These are phyloP conservation scores for Trametes cubensis DNA, from an alignment of 768 basidiomycete genomes.

Conservation along the genomic window DNA sequence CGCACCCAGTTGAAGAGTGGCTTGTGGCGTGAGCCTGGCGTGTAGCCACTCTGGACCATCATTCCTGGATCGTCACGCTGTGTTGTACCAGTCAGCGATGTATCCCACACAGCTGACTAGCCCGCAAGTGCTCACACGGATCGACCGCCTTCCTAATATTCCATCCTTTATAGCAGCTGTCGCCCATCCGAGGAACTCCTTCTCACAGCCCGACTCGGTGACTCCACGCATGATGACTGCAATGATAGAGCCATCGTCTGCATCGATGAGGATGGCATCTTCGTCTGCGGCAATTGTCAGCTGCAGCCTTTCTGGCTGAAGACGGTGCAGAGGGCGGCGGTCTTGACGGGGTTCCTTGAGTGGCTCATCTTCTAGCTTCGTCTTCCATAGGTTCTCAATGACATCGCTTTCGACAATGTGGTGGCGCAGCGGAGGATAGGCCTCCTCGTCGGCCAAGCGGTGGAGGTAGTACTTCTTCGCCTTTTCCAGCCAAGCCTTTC, in stretches of 20 bases:
- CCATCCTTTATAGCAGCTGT: not conserved
- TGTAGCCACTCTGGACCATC: not conserved
- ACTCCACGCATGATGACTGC: not conserved
- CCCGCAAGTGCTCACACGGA: not conserved
- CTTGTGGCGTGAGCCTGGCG: not conserved
- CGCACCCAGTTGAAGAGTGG: not conserved
- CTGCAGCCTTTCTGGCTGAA: not conserved
- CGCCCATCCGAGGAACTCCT: not conserved
- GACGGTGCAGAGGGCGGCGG: not conserved
- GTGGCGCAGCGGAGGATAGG: not conserved
- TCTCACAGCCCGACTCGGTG: not conserved
- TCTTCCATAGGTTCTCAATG: not conserved
- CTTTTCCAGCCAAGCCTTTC: not conserved
- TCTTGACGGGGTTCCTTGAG: not conserved
- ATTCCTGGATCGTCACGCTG: not conserved
- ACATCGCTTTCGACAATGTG: not conserved
- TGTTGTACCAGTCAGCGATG: not conserved
- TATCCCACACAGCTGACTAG: not conserved
- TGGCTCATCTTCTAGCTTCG: not conserved
- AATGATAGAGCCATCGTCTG: not conserved
- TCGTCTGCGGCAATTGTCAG: not conserved
- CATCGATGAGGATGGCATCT: not conserved
- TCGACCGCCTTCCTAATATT: not conserved
- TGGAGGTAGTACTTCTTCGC: not conserved
- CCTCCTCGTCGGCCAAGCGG: not conserved